Evolutionary conservation across 2,329 filamentous ascomycete genomes (phyloP).

Genomic region (Sclerotinia borealis): DNA sequence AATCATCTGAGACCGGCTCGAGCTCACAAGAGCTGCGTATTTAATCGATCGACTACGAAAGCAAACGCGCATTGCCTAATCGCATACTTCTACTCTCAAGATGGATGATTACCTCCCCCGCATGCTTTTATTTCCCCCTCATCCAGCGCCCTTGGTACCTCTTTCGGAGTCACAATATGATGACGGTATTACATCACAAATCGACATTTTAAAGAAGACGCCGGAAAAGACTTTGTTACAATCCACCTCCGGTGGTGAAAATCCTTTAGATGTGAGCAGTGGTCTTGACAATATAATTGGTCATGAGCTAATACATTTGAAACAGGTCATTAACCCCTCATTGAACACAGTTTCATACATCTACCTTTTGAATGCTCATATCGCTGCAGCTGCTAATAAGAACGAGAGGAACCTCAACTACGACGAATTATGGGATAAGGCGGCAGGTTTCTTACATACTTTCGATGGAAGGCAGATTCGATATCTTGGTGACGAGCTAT

Average conservation of each 20-base stretch:
- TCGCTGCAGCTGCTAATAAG: constrained; percentile 35
- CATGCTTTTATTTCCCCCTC: constrained; percentile 37
- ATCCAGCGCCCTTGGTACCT: constrained; percentile 32
- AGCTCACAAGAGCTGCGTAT: background rate
- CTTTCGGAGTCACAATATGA: constrained; percentile 39
- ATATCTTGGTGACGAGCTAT: constrained; percentile 45
- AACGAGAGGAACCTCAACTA: constrained; percentile 22
- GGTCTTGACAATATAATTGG: background rate
- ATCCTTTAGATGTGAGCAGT: constrained; percentile 35
- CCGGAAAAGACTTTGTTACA: constrained; percentile 32
- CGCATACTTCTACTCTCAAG: constrained; percentile 3
- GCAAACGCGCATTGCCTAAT: background rate
- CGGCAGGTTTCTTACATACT: constrained; percentile 33
- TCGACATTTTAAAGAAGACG: constrained; percentile 35
- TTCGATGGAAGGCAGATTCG: constrained; percentile 50
- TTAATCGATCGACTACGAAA: background rate
- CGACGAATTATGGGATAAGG: constrained; percentile 42
- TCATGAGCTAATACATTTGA: constrained; percentile 13
- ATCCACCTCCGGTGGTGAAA: constrained; percentile 31
- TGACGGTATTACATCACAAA: constrained; percentile 35
- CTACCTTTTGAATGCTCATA: constrained; percentile 45
- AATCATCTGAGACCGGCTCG: background rate
- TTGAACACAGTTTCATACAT: constrained; percentile 55
- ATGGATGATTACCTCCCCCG: constrained; percentile 35
- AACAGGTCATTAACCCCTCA: constrained; percentile 41